Base-by-base conservation (phyloP, 2,329 filamentous ascomycete species). In the Fonsecaea multimorphosa region DNA sequence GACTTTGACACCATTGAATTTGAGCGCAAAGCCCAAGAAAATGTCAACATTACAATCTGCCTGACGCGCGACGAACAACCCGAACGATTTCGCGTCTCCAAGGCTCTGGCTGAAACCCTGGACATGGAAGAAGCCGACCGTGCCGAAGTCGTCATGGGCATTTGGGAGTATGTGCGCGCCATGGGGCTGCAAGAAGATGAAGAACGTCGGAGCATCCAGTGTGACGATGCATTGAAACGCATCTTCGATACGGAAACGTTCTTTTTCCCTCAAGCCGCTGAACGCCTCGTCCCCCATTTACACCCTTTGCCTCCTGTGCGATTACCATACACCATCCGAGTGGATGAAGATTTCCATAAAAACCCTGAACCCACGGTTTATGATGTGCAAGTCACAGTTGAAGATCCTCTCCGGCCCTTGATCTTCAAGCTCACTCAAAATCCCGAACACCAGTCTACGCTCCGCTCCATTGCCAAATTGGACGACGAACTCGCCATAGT, bases 1-100 rank as follows among this genome's bases (percentile, higher is more conserved):
- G 92, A 96, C 74, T 97, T 98, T 74, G 95, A 97, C 79, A 90
- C 91, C 75, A 82, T 99, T 52, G 90, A 93, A 51, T 98, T 99
- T 76, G 92, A 96, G 81, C 87, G 95, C 61, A 92, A 90, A 73
- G 90, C 92, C 36, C 95, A 99, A 75, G 93, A 97, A 77, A 97
- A 96, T 72, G 84, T 91, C 72, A 97, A 97, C 75, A 88, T 97
- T 71, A 93, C 88, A 11, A 90, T 99, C 79, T 96, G 93, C 74
- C 84, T 99, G 36, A 86, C 87, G 69, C 86, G 92, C 14, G 91
- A 96, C 74, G 93, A 98, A 76, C 87, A 88, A 14, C 93, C 92
- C 0, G 94, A 98, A 77, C 86, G 93, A 63, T 97, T 90, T 76
- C 87, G 87, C 72, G 80, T 98, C 29, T 95, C 89, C 78, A 87